Conservation (phyloP, 108 stramenopile species). For the Nitzschia sp. region DNA sequence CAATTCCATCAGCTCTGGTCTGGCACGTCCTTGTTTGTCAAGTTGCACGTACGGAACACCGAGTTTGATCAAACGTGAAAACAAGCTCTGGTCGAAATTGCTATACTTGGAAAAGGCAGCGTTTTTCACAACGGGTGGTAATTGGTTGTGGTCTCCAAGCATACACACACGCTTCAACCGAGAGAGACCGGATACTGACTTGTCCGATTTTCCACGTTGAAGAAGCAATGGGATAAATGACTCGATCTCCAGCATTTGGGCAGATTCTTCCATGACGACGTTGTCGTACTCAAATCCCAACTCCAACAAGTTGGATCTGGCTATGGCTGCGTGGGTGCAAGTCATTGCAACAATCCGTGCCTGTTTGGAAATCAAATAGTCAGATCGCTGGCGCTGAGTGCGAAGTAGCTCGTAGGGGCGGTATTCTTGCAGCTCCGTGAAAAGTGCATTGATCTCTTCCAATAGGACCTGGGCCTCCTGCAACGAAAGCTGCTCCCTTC, state of each 20-base stretch:
- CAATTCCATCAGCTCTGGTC: conserved; percentile 87
- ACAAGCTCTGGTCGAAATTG: conserved; percentile 92
- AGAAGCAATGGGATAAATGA: conserved; percentile 92
- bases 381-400: conserved; percentile 85
- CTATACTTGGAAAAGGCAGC: conserved; percentile 78
- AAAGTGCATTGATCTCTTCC: conserved; percentile 62
- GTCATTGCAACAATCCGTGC: conserved; percentile 98
- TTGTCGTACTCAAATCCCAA: conserved; percentile 97
- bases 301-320: conserved; percentile 83
- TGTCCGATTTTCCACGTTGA: conserved; percentile 82
- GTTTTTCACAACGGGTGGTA: conserved; percentile 95
- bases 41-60: conserved; percentile 87
- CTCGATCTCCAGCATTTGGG: conserved; percentile 96
- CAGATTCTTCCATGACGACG: conserved; percentile 97
- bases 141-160: conserved; percentile 97
- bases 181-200: conserved; percentile 47
- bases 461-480: conserved; percentile 50
- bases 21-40: conserved; percentile 91
- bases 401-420: conserved; percentile 95
- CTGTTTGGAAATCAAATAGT: conserved; percentile 95
- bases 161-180: conserved; percentile 94
- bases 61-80: conserved; percentile 88
- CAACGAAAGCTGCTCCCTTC: conserved; percentile 24
- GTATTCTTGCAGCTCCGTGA: conserved; percentile 89
- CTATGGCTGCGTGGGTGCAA: conserved; percentile 98